Percentiles rank a stretch among this genome's conserved stretches.
phyloP scores from a whole-genome alignment of 2,329 filamentous ascomycete species.

The Fusarium metavorans region DNA sequence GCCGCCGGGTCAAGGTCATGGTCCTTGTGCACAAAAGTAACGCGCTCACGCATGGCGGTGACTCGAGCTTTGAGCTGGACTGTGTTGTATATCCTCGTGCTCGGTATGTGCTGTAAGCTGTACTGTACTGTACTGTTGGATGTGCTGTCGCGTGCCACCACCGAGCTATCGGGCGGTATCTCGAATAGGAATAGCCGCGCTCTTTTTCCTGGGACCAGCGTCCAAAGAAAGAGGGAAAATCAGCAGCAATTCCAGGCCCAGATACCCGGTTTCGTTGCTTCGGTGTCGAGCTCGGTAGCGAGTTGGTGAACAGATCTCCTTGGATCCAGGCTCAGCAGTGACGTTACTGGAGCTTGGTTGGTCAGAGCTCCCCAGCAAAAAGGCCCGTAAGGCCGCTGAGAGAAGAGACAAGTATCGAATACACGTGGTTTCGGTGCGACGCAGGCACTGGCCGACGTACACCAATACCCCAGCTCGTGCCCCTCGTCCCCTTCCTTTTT shows the following conservation, averaged over 20 bases:
- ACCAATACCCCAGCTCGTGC: constrained; percentile 13
- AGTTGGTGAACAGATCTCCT: constrained; percentile 19
- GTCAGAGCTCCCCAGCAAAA: constrained; percentile 9
- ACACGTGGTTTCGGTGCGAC: constrained; percentile 35
- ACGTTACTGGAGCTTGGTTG: constrained; percentile 30
- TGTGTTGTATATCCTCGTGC: not conserved
- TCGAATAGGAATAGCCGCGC: constrained; percentile 9
- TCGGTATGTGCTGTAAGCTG: constrained; percentile 6
- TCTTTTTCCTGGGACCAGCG: not conserved
- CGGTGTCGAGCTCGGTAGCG: constrained; percentile 23
- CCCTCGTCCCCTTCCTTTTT: constrained; percentile 33
- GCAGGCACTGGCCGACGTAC: constrained; percentile 29
- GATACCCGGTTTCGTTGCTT: constrained; percentile 13
- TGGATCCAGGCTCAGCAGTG: not conserved
- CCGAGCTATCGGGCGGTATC: constrained; percentile 8
- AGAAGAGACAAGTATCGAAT: constrained; percentile 12
- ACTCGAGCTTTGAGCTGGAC: not conserved
- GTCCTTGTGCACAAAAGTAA: constrained; percentile 82
- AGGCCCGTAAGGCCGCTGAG: not conserved
- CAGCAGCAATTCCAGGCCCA: not conserved
- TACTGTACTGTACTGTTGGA: not conserved
- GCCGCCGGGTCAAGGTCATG: constrained; percentile 73
- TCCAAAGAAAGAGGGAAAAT: not conserved
- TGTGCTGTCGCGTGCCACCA: constrained; percentile 35
- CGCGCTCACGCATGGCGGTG: constrained; percentile 77